Conservation (phyloP, 192 early-diverging fungal species). For the Coemansia sp. region DNA sequence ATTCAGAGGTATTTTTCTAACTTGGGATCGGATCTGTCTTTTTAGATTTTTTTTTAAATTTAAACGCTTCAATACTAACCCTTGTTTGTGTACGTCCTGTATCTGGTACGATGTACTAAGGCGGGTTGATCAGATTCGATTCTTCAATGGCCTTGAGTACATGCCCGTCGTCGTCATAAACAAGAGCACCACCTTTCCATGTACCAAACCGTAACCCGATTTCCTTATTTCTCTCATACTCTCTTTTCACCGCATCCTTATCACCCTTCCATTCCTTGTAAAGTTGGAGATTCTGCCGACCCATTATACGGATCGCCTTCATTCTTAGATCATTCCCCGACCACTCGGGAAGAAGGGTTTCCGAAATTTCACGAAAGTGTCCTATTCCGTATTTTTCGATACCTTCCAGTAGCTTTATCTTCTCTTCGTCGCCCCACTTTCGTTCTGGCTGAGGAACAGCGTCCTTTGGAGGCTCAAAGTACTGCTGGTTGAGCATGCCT, state of each 20-base stretch:
- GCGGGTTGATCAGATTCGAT: slow-evolving; percentile 37
- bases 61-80: not conserved
- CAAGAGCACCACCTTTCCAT: slow-evolving; percentile 79
- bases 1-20: slow-evolving; percentile 26
- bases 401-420: slow-evolving; percentile 69
- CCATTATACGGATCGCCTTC: slow-evolving; percentile 80
- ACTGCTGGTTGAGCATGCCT: slow-evolving; percentile 86
- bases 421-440: slow-evolving; percentile 86
- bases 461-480: slow-evolving; percentile 69
- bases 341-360: slow-evolving; percentile 75
- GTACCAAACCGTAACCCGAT: slow-evolving; percentile 71
- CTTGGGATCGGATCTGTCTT: too few species aligned
- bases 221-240: slow-evolving; percentile 79
- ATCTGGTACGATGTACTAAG: slow-evolving; percentile 7
- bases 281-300: slow-evolving; percentile 82
- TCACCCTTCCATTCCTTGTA: slow-evolving; percentile 85
- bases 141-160: slow-evolving; percentile 62
- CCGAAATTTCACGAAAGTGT: slow-evolving; percentile 84
- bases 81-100: not conserved
- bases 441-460: slow-evolving; percentile 58
- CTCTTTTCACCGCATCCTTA: slow-evolving; percentile 63
- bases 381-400: slow-evolving; percentile 84
- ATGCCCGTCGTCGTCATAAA: slow-evolving; percentile 80
- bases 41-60: not conserved
- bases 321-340: slow-evolving; percentile 77